Percentiles rank a stretch among this genome's conserved stretches.
Conservation (phyloP, 2,329 filamentous ascomycete genomes). For the Epichloe gansuensis region DNA sequence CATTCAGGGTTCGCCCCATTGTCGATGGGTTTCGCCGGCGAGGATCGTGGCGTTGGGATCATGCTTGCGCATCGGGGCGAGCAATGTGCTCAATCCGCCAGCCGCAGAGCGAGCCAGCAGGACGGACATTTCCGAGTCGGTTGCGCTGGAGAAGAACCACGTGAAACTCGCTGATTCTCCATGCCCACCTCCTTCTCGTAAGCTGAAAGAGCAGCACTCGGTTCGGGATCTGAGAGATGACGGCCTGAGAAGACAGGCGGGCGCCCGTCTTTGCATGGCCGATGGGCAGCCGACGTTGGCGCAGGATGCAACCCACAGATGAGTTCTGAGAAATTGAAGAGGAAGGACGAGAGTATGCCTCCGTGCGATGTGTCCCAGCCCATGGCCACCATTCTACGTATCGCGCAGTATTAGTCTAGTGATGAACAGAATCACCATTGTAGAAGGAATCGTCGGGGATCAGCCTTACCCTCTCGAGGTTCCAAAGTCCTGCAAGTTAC, state of each 20-base stretch:
- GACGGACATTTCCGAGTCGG: conserved; percentile 37
- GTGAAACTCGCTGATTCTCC: conserved; percentile 54
- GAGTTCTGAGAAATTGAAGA: conserved; percentile 44
- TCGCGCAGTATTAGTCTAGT: not conserved
- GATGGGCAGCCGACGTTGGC: conserved; percentile 53
- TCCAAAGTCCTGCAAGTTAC: conserved; percentile 45
- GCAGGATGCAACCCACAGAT: conserved; percentile 47
- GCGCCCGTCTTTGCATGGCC: conserved; percentile 56
- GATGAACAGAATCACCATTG: not conserved
- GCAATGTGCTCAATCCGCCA: conserved; percentile 47
- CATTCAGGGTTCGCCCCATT: conserved; percentile 43
- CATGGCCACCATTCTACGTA: conserved; percentile 40
- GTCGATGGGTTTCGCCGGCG: conserved; percentile 11
- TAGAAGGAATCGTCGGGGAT: not conserved
- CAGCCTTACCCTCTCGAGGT: conserved; percentile 35
- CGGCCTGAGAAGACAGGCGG: conserved; percentile 33
- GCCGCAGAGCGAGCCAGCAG: conserved; percentile 45
- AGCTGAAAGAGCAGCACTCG: conserved; percentile 15
- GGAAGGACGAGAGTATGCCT: conserved; percentile 35
- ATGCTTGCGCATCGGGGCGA: conserved; percentile 46
- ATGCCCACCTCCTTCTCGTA: conserved; percentile 36
- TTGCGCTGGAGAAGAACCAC: conserved; percentile 29
- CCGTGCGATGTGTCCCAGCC: conserved; percentile 44
- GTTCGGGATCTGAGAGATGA: conserved; percentile 25
- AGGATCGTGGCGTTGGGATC: conserved; percentile 20